Percentiles rank a stretch among this genome's conserved stretches.
Conservation (phyloP, 2,329 filamentous ascomycete species). For the Dactylellina drechsleri region DNA sequence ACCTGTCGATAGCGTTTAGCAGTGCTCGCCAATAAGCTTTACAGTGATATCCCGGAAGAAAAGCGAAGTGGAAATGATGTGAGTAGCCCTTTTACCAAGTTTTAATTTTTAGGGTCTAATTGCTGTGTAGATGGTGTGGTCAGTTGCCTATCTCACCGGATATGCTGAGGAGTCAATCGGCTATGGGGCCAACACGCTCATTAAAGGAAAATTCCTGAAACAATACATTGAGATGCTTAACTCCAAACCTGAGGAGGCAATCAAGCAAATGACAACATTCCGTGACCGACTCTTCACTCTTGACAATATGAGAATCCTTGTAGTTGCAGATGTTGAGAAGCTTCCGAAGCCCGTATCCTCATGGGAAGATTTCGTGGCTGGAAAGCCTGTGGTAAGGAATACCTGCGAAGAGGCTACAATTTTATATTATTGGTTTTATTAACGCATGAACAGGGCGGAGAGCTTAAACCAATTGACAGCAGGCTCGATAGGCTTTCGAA, state of each 20-base stretch:
- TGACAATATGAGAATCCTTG: constrained; percentile 84
- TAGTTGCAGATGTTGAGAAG: constrained; percentile 81
- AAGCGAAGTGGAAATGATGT: constrained; percentile 81
- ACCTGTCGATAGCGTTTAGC: constrained; percentile 53
- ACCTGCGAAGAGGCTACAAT: background rate
- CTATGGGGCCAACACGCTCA: constrained; percentile 81
- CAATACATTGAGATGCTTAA: constrained; percentile 82
- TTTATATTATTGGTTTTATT: background rate
- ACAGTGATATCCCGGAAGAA: constrained; percentile 89
- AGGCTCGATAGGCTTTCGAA: constrained; percentile 74
- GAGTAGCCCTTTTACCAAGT: constrained; percentile 10
- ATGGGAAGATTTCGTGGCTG: constrained; percentile 74
- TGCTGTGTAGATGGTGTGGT: constrained; percentile 42
- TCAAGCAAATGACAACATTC: constrained; percentile 80
- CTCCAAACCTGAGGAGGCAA: constrained; percentile 77
- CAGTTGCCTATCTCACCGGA: constrained; percentile 28
- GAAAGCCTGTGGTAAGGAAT: constrained; percentile 54
- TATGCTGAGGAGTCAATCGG: constrained; percentile 81
- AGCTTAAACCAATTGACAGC: constrained; percentile 56
- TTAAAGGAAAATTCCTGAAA: constrained; percentile 89
- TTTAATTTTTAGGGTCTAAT: background rate
- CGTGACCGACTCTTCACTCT: constrained; percentile 80
- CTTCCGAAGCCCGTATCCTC: constrained; percentile 78
- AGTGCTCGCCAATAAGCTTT: constrained; percentile 74
- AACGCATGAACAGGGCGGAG: constrained; percentile 28